Conservation (phyloP, 1,284 basidiomycete species). For the Apiotrichum gracile region DNA sequence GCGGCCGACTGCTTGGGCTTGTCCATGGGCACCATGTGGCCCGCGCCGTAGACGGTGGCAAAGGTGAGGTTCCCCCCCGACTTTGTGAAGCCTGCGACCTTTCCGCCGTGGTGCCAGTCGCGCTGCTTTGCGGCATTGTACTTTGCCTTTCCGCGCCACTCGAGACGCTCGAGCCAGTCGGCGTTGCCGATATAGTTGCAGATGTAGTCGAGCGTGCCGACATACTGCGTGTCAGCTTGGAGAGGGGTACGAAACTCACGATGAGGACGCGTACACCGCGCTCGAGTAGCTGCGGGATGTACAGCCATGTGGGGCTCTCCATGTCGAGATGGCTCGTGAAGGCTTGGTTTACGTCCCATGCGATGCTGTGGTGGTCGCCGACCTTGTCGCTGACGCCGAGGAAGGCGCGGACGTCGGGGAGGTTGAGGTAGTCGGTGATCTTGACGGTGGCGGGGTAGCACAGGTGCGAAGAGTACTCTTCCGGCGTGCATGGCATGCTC, state of each 20-base stretch:
- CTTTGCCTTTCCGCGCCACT: constrained; percentile 58
- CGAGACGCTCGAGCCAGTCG: constrained; percentile 57
- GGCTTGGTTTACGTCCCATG: constrained; percentile 43
- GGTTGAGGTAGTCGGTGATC: constrained; percentile 54
- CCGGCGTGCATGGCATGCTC: constrained; percentile 54
- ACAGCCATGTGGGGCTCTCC: constrained; percentile 48
- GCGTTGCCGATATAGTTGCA: constrained; percentile 68
- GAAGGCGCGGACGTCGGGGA: constrained; percentile 51
- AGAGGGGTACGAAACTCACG: no score
- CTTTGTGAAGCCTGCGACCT: constrained; percentile 55
- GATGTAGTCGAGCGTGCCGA: constrained; percentile 62
- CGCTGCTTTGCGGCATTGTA: constrained; percentile 49
- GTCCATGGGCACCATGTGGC: constrained; percentile 49
- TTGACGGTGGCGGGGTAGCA: constrained; percentile 46
- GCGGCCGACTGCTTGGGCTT: constrained; percentile 44
- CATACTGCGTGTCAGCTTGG: no score
- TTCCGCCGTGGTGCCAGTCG: constrained; percentile 51
- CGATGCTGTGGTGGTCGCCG: constrained; percentile 54
- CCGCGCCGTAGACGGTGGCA: constrained; percentile 37
- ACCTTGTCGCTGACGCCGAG: constrained; percentile 59
- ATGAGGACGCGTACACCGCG: constrained; percentile 63
- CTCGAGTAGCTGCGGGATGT: constrained; percentile 67
- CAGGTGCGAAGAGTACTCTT: constrained; percentile 41
- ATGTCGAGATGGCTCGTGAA: constrained; percentile 34
- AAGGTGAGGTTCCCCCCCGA: constrained; percentile 55